These are phyloP conservation scores for Ulota crispa DNA, from an alignment of 225 moss, liverwort and hornwort species.

Conservation along the genomic window DNA sequence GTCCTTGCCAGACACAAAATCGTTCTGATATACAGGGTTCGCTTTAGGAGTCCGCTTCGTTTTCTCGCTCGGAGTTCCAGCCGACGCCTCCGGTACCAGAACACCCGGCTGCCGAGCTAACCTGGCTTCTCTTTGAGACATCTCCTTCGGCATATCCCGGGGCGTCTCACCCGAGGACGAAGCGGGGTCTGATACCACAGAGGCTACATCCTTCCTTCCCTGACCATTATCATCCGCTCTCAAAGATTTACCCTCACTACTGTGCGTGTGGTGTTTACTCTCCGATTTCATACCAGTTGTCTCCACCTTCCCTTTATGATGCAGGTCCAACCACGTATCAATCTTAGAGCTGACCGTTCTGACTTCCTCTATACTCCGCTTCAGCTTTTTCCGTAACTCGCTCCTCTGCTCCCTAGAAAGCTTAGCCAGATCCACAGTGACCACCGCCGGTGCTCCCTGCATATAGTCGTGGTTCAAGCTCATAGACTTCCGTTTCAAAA, in stretches of 20 bases:
- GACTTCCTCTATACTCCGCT: constrained; percentile 67
- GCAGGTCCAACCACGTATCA: constrained; percentile 60
- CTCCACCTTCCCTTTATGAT: constrained; percentile 26
- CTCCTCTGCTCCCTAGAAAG: constrained; percentile 65
- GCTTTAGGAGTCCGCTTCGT: constrained; percentile 96
- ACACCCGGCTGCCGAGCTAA: constrained; percentile 85
- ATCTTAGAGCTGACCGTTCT: constrained; percentile 53
- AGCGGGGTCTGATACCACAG: constrained; percentile 61
- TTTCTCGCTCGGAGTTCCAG: constrained; percentile 81
- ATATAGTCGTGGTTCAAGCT: constrained; percentile 88
- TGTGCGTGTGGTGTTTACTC: constrained; percentile 32
- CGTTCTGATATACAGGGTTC: constrained; percentile 85
- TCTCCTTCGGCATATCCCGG: constrained; percentile 56
- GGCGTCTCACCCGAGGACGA: constrained; percentile 68
- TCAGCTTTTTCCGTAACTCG: constrained; percentile 76
- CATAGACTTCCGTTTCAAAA: constrained; percentile 95
- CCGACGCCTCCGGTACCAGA: constrained; percentile 61
- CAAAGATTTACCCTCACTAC: constrained; percentile 57
- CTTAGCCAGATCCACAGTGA: constrained; percentile 42
- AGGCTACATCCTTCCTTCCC: constrained; percentile 69
- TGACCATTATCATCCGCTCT: constrained; percentile 73
- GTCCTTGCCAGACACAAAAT: constrained; percentile 95
- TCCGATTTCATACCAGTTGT: constrained; percentile 34
- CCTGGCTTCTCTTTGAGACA: constrained; percentile 69
- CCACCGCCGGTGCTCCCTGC: neutral